Conservation (phyloP, 1,284 basidiomycete species). For the Tremellales sp. region DNA sequence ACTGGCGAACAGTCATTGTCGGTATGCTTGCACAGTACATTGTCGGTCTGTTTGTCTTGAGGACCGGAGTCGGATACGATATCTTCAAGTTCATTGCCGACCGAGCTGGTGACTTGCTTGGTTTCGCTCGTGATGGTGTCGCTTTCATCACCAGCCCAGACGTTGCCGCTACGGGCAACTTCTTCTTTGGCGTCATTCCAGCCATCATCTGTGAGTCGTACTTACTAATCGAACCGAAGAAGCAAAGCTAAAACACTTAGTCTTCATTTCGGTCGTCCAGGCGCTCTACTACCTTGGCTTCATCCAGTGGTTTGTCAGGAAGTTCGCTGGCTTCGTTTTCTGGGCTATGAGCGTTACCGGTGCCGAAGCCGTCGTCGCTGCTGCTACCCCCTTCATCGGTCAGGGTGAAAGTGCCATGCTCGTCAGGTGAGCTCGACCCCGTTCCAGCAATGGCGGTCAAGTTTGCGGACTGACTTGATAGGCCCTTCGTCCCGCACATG, state of each 20-base stretch:
- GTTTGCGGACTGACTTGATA: no score
- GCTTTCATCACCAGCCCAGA: constrained; percentile 48
- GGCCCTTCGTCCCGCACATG: constrained; percentile 82
- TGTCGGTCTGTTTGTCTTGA: constrained; percentile 80
- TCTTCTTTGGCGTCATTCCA: constrained; percentile 13
- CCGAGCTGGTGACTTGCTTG: constrained; percentile 67
- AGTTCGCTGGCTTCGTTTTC: constrained; percentile 90
- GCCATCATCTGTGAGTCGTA: constrained; percentile 10
- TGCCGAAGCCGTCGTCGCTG: constrained; percentile 86
- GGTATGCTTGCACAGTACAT: constrained; percentile 78
- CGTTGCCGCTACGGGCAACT: constrained; percentile 23
- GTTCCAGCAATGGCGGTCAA: no score
- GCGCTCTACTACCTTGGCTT: constrained; percentile 13
- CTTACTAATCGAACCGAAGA: neutral
- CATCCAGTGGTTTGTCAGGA: constrained; percentile 35
- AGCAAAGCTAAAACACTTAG: neutral
- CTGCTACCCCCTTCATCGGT: constrained; percentile 86
- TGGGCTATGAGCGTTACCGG: constrained; percentile 55
- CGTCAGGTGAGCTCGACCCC: no score
- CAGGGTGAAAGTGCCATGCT: constrained; percentile 78
- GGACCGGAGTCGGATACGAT: constrained; percentile 69
- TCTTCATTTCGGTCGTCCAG: constrained; percentile 19
- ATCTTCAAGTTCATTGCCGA: constrained; percentile 76
- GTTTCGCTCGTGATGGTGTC: constrained; percentile 11
- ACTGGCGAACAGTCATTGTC: constrained; percentile 41